Conservation (phyloP, 129 eudicot genomes). For the Cynara cardunculus region DNA sequence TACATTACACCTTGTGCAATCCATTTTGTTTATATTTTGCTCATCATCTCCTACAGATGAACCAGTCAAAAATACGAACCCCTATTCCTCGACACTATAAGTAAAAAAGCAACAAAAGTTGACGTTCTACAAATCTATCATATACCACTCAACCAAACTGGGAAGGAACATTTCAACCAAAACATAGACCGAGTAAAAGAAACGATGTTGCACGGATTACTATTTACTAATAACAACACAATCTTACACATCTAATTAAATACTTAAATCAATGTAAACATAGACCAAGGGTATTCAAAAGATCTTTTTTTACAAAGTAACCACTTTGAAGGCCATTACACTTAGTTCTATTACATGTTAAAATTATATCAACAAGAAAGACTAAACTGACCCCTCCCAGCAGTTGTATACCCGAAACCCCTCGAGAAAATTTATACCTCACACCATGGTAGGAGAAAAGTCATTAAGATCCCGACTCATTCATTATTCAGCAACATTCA, state of each 20-base stretch:
- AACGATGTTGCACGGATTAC: conserved; percentile 1
- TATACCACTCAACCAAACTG: neutral
- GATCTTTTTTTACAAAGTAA: conserved; percentile 36
- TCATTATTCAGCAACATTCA: conserved; percentile 61
- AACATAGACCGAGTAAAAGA: neutral
- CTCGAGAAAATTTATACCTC: conserved; percentile 34
- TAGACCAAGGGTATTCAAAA: conserved; percentile 16
- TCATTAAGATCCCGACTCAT: neutral
- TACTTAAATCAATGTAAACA: conserved; percentile 9
- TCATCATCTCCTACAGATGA: no score
- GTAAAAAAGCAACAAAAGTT: neutral
- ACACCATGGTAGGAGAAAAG: conserved; percentile 23
- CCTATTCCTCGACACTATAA: neutral
- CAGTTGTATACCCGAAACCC: conserved; percentile 55
- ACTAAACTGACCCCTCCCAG: conserved; percentile 29
- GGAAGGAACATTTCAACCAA: neutral
- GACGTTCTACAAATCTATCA: neutral
- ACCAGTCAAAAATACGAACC: neutral
- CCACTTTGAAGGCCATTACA: conserved; percentile 36
- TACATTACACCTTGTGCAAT: no score
- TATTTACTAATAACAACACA: neutral
- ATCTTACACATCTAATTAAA: conserved; percentile 13
- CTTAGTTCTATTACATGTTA: conserved; percentile 42
- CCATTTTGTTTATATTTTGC: no score
- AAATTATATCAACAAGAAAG: conserved; percentile 26